These are phyloP conservation scores for Trichoderma asperelloides DNA, from an alignment of 495 filamentous ascomycete genomes.

Conservation along the genomic window DNA sequence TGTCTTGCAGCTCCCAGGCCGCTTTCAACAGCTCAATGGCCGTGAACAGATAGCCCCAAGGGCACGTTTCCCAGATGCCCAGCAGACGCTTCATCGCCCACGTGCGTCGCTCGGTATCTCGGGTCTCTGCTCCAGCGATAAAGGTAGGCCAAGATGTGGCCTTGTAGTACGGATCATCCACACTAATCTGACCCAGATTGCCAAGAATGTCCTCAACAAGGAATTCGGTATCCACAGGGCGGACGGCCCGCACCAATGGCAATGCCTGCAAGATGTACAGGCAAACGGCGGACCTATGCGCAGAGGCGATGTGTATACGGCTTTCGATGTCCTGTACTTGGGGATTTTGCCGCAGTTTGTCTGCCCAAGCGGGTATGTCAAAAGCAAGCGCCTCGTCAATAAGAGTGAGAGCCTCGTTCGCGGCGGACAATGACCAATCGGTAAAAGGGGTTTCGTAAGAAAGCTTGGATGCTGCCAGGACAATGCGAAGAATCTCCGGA, in stretches of 20 bases:
- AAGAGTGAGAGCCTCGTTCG: constrained; percentile 19
- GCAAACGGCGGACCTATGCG: constrained; percentile 37
- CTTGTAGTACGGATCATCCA: constrained; percentile 41
- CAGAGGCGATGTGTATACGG: constrained; percentile 34
- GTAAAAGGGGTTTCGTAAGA: constrained; percentile 9
- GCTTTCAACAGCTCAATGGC: constrained; percentile 31
- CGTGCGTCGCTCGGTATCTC: constrained; percentile 19
- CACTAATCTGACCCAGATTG: constrained; percentile 35
- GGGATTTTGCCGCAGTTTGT: constrained; percentile 21
- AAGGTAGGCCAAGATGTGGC: constrained; percentile 52
- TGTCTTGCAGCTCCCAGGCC: constrained; percentile 25
- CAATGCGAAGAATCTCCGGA: constrained; percentile 27
- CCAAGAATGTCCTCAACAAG: constrained; percentile 35
- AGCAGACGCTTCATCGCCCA: constrained; percentile 31
- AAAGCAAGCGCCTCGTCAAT: constrained; percentile 23
- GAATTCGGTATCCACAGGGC: constrained; percentile 25
- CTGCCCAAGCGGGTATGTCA: constrained; percentile 30
- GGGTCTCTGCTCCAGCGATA: constrained; percentile 43
- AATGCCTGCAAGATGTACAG: constrained; percentile 28
- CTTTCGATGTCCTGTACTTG: constrained; percentile 24
- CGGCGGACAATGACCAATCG: constrained; percentile 10
- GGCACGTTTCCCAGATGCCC: constrained; percentile 30
- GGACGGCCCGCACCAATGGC: constrained; percentile 19
- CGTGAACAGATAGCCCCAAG: constrained; percentile 37
- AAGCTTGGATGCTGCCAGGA: constrained; percentile 27